phyloP scores from a whole-genome alignment of 345 rosid species.

The Theobroma cacao region DNA sequence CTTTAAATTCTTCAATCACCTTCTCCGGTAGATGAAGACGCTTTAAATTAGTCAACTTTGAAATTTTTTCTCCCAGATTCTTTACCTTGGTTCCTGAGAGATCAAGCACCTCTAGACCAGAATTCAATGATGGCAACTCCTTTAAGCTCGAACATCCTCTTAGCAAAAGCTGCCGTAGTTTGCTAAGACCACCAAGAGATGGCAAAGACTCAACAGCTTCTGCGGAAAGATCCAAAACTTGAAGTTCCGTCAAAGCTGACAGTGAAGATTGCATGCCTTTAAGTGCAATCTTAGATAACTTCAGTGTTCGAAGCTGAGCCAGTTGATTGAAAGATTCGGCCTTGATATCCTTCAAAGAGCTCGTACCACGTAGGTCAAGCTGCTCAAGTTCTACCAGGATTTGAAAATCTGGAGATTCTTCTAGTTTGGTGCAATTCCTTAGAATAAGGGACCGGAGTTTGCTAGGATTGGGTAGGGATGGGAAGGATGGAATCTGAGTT shows the following conservation, averaged over 20 bases:
- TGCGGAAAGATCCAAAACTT: constrained; percentile 24
- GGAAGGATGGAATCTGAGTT: constrained; percentile 29
- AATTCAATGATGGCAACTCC: constrained; percentile 15
- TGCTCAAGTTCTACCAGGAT: background rate
- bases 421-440: constrained; percentile 15
- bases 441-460: constrained; percentile 23
- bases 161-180: constrained; percentile 23
- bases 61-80: constrained; percentile 16
- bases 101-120: constrained; percentile 29
- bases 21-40: constrained; percentile 21
- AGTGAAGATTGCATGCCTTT: background rate
- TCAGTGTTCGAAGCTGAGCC: constrained; percentile 15
- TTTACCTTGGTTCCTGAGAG: constrained; percentile 23
- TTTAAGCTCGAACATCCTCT: constrained; percentile 16
- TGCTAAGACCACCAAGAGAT: constrained; percentile 6
- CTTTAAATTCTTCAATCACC: constrained; percentile 7
- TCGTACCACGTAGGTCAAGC: constrained; percentile 24
- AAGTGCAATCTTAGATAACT: constrained; percentile 14
- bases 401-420: constrained; percentile 1
- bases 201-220: constrained; percentile 17
- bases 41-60: constrained; percentile 14
- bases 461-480: constrained; percentile 14
- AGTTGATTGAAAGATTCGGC: constrained; percentile 13
- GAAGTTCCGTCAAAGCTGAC: background rate
- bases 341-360: background rate